phyloP scores from a whole-genome alignment of 2,329 filamentous ascomycete species.

The Cryphonectria radicalis region DNA sequence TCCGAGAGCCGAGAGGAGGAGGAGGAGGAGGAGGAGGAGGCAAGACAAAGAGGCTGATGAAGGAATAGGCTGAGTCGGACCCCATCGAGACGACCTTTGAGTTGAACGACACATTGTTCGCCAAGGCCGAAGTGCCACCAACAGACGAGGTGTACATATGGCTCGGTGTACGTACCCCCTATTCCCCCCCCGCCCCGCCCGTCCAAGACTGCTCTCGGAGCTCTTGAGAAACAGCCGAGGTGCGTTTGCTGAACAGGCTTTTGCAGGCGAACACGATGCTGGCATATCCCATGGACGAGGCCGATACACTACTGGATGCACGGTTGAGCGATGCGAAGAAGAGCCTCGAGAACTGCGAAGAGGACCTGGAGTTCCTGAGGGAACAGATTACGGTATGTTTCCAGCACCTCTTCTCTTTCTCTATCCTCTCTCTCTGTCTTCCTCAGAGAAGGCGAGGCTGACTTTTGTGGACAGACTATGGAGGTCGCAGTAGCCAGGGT shows the following conservation, averaged over 20 bases:
- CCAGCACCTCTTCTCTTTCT: not conserved
- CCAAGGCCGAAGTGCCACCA: slow-evolving; percentile 79
- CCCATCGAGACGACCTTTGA: slow-evolving; percentile 93
- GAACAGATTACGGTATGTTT: slow-evolving; percentile 89
- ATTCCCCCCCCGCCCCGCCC: too few species aligned
- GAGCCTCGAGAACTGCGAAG: slow-evolving; percentile 86
- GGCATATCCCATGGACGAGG: slow-evolving; percentile 88
- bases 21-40: too few species aligned
- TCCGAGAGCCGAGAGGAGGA: too few species aligned
- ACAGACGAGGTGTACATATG: slow-evolving; percentile 95
- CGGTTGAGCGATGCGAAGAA: slow-evolving; percentile 81
- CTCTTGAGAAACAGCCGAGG: slow-evolving; percentile 7
- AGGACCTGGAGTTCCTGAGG: slow-evolving; percentile 92
- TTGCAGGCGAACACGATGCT: slow-evolving; percentile 86
- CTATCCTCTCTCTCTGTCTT: too few species aligned
- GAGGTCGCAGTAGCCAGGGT: slow-evolving; percentile 95
- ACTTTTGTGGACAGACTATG: slow-evolving; percentile 69
- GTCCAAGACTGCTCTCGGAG: slow-evolving; percentile 46
- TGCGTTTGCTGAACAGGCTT: slow-evolving; percentile 51
- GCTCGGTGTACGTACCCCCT: too few species aligned
- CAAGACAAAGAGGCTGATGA: not conserved
- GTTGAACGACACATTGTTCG: slow-evolving; percentile 93
- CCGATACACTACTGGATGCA: slow-evolving; percentile 74
- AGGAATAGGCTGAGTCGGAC: slow-evolving; percentile 54
- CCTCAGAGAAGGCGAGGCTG: slow-evolving; percentile 10